Conservation (phyloP, 2,329 filamentous ascomycete species). For the Colletotrichum sp. region DNA sequence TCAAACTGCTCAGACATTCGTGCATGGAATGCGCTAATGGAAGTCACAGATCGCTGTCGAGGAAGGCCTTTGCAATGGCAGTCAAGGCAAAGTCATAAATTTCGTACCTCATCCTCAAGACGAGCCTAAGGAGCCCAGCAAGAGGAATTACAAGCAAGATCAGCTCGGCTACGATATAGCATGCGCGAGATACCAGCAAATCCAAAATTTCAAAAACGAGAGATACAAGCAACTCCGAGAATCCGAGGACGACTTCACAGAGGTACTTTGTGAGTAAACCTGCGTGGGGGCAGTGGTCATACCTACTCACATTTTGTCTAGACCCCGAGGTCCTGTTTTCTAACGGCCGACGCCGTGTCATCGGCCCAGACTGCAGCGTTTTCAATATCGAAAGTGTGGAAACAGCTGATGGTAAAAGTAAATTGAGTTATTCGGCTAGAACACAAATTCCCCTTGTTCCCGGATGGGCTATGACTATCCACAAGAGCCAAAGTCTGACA, state of each 20-base stretch:
- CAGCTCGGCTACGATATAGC: not conserved
- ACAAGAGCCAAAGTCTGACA: not conserved
- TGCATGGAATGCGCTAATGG: too few relatives aligned
- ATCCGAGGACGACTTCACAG: too few relatives aligned
- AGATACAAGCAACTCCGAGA: too few relatives aligned
- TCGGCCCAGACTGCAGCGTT: not conserved
- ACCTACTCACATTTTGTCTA: not conserved
- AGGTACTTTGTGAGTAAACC: not conserved
- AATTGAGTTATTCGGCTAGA: not conserved
- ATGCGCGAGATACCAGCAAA: not conserved
- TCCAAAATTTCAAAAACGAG: not conserved
- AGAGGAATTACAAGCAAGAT: not conserved
- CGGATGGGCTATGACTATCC: not conserved
- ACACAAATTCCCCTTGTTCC: not conserved
- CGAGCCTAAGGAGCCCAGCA: not conserved
- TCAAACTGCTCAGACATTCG: not conserved
- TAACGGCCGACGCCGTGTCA: not conserved
- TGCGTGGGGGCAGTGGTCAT: not conserved
- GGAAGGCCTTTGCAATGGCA: not conserved
- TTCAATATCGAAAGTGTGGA: not conserved
- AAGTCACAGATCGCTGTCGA: not conserved
- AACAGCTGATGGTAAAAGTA: not conserved
- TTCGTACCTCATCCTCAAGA: not conserved
- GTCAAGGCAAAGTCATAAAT: not conserved
- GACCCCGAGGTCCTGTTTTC: not conserved